Conservation (phyloP, 1,284 basidiomycete species). For the Ganoderma lucidum region DNA sequence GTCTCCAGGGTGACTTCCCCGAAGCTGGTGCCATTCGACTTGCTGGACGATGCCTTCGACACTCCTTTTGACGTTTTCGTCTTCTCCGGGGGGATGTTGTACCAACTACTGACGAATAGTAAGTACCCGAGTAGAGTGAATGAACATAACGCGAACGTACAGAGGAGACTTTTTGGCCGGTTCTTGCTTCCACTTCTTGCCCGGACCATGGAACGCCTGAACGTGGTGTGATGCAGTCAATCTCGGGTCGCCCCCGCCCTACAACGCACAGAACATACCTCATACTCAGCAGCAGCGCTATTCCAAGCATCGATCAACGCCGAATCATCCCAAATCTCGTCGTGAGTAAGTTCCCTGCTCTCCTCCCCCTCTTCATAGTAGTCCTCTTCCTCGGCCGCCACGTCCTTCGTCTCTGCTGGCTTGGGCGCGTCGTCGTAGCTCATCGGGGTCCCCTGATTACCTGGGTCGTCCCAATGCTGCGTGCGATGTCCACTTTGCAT, state of each 20-base stretch:
- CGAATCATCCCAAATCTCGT: conserved; percentile 86
- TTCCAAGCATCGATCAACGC: conserved; percentile 84
- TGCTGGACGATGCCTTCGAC: conserved; percentile 21
- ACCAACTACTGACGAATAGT: conserved; percentile 62
- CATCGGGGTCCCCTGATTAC: conserved; percentile 38
- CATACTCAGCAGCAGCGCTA: conserved; percentile 80
- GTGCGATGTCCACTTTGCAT: conserved; percentile 32
- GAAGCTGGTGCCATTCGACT: conserved; percentile 26
- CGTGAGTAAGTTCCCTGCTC: conserved; percentile 68
- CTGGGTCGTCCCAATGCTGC: conserved; percentile 57
- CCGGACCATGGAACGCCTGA: conserved; percentile 73
- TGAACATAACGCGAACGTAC: conserved; percentile 49
- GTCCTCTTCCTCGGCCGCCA: conserved; percentile 21
- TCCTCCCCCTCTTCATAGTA: conserved; percentile 51
- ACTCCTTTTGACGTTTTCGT: conserved; percentile 37
- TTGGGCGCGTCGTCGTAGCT: conserved; percentile 43
- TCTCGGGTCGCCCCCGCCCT: not conserved
- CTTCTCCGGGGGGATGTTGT: conserved; percentile 66
- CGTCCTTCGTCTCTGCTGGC: conserved; percentile 22
- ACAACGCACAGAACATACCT: conserved; percentile 48
- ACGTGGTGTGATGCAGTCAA: conserved; percentile 1
- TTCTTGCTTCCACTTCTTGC: conserved; percentile 75
- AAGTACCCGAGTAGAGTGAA: not conserved
- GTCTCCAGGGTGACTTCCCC: conserved; percentile 33
- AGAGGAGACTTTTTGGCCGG: conserved; percentile 73